Base-by-base conservation (phyloP, 2,329 filamentous ascomycete species). In the Alternaria gansuensis region DNA sequence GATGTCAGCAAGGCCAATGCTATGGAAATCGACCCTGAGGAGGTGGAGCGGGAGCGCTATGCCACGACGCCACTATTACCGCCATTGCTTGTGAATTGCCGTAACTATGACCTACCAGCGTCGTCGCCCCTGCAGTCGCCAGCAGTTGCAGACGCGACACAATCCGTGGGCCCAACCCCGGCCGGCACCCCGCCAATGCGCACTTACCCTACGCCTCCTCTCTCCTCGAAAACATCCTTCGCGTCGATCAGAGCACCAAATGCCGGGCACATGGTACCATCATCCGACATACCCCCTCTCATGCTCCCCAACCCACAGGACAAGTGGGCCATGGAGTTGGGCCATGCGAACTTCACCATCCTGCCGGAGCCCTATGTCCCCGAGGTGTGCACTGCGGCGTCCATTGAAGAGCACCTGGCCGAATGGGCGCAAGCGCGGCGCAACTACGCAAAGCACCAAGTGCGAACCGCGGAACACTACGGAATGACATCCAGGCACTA, bases 301-400 rank as follows among this genome's bases (percentile, higher is more conserved):
- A 80, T 88, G 53, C 80, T 87, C n/a, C 74, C 76, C 31, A 92
- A 96, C 71, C 87, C 88, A 5, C 83, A 88, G 49, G 92, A 96
- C 74, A 87, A 89, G 66, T 97, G 94, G 94, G 90, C 91, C 1
- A 87, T 90, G 71, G 88, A 87, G 56, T 86, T 98, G 13, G 94
- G 94, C 28, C 93, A 98, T 75, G 93, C 93, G 64, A 97, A 98
- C 80, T 97, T 96, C 76, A 93, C 87, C 69, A 96, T 98, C 67
- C 81, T 86, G 23, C 93, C 93, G 0, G 86, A 89, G 74, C 94
- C 93, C 0, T 97, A 97, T 72, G 78, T 86, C 8, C 89, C 92
- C 0, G 84, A 87, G 14, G 73, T 74, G 3, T 86, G 86, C 62
- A 87, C 90, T 64, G 72, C 88, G 9, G 82, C 85, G 4, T 80